Base-by-base conservation (phyloP, 495 filamentous ascomycete genomes). In the Aspergillus haitiensis region DNA sequence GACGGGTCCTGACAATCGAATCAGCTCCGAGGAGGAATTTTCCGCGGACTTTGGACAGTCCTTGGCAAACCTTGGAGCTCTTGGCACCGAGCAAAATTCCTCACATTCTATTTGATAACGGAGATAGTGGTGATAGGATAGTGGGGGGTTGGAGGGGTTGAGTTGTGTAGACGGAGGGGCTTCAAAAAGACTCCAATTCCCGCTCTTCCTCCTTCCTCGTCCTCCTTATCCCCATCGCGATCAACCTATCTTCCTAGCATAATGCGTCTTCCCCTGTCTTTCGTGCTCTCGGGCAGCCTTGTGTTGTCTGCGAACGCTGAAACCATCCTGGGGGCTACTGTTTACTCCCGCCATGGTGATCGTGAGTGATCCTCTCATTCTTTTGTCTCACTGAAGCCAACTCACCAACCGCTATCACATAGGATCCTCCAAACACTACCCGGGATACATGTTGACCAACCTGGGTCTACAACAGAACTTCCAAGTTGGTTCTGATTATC, bases 381-480 rank as follows among this genome's bases (percentile, higher is more conserved):
- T 13, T 5, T 39, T 16, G 5, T 1, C 5, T 9, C 0, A 40
- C 37, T 16, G 1, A 31, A 2, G 12, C 52, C 7, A 3, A 18
- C 35, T 21, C 31, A 54, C 16, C 2, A 42, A 12, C 2, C 6
- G 3, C 21, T 27, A 27, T 3, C 21, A 27, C 21, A 27, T 18
- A 60, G 58, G 58, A 7, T 36, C 80, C 3, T 55, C 80, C 0
- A 83, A 83, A 60, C 62, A 67, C 13, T 60, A 60, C 50, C 64
- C 66, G 7, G 68, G 77, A 10, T 75, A 78, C 3, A 63, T 75
- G 56, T 69, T 86, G 55, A 86, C 83, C 8, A 67, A 75, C 37
- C 72, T 86, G 5, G 83, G 83, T 5, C 82, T 82, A 60, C 61
- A 62, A 8, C 77, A 91, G 67, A 70, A 87, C 65, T 84, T 76